These are phyloP conservation scores for Aspergillus felis DNA, from an alignment of 2,329 filamentous ascomycete genomes.

Conservation along the genomic window DNA sequence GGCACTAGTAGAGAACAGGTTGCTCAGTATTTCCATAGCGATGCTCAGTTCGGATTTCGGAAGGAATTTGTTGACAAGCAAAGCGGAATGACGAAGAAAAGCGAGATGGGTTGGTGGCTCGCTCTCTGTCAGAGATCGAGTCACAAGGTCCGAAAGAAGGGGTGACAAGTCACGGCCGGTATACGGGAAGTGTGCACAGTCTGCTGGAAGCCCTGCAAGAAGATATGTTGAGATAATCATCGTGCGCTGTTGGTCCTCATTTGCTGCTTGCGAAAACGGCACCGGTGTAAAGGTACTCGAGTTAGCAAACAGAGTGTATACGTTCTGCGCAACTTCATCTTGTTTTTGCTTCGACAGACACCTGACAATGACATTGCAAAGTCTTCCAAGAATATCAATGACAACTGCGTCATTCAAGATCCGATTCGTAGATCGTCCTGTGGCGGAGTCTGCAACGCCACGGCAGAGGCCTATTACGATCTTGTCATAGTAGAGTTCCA, in stretches of 20 bases:
- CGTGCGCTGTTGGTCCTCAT: conserved; percentile 38
- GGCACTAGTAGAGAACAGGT: conserved; percentile 23
- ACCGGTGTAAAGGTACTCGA: conserved; percentile 32
- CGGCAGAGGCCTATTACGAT: conserved; percentile 46
- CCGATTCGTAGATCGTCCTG: conserved; percentile 30
- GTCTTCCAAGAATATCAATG: conserved; percentile 57
- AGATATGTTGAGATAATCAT: conserved; percentile 57
- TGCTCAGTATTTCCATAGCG: conserved; percentile 30
- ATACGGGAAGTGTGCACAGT: conserved; percentile 29
- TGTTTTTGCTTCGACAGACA: conserved; percentile 52
- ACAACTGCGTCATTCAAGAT: conserved; percentile 49
- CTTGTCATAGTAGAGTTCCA: conserved; percentile 48
- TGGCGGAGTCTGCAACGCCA: conserved; percentile 35
- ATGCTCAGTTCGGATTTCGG: conserved; percentile 29
- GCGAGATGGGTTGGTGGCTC: conserved; percentile 37
- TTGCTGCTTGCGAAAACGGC: conserved; percentile 29
- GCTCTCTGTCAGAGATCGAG: conserved; percentile 27
- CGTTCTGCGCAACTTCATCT: conserved; percentile 48
- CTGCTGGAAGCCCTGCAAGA: conserved; percentile 49
- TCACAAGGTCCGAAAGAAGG: conserved; percentile 35
- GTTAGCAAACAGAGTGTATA: conserved; percentile 52
- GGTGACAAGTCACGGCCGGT: conserved; percentile 27
- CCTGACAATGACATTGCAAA: conserved; percentile 58
- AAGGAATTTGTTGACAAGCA: conserved; percentile 41
- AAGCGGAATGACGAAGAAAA: conserved; percentile 40